Conservation (phyloP, 495 filamentous ascomycete genomes). For the Neurospora sp. region DNA sequence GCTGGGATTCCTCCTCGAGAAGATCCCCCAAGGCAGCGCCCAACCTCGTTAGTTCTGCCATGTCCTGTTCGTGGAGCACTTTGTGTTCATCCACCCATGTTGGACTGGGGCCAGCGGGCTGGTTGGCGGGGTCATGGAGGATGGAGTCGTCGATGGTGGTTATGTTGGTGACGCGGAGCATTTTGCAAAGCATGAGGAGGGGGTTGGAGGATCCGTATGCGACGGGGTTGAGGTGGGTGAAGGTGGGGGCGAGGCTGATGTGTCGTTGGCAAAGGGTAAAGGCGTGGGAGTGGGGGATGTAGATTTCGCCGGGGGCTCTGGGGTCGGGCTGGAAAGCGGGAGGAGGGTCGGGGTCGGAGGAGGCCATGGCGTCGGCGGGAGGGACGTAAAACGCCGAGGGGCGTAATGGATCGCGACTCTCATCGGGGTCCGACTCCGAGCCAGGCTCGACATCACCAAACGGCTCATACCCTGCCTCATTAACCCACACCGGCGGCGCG, state of each 20-base stretch:
- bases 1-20: neutral
- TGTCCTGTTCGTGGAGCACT: neutral
- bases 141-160: neutral
- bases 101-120: neutral
- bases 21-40: neutral
- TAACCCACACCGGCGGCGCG: neutral
- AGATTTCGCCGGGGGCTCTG: neutral
- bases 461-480: neutral
- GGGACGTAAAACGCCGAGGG: neutral
- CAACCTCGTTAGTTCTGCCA: fast-evolving
- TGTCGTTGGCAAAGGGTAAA: neutral
- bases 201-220: neutral
- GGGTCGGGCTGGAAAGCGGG: neutral
- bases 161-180: neutral
- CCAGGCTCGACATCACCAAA: neutral
- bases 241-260: neutral
- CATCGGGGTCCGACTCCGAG: neutral
- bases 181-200: neutral
- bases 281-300: neutral
- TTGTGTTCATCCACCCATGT: neutral
- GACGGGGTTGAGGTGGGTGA: neutral
- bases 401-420: neutral
- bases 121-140: neutral
- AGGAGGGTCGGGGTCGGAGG: neutral
- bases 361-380: neutral